phyloP scores from a whole-genome alignment of 306 rosid species.

The Begonia loranthoides region DNA sequence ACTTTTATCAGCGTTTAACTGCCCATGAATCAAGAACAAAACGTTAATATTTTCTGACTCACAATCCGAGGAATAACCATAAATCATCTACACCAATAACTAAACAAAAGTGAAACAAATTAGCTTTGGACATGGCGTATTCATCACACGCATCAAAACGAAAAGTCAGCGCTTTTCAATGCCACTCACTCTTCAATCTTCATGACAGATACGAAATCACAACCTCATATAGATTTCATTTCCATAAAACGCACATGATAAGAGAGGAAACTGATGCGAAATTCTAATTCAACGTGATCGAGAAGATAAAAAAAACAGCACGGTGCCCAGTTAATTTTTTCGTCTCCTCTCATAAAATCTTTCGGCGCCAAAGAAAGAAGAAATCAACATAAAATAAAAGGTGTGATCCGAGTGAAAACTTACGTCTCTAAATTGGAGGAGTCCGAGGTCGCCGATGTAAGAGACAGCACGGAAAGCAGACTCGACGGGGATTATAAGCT shows the following conservation, averaged over 20 bases:
- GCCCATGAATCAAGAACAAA: slow-evolving; percentile 26
- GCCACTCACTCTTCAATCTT: not conserved
- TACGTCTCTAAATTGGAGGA: slow-evolving; percentile 88
- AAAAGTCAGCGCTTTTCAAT: no score
- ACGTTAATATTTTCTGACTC: slow-evolving; percentile 12
- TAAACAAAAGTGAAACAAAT: slow-evolving; percentile 11
- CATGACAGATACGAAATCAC: no score
- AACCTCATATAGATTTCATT: no score
- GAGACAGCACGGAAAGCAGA: slow-evolving; percentile 89
- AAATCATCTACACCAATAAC: not conserved
- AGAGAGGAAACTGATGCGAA: no score
- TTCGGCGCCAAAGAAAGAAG: no score
- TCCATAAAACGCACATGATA: no score
- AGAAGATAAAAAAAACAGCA: no score
- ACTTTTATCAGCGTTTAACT: slow-evolving; percentile 95
- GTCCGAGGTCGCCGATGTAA: slow-evolving; percentile 91
- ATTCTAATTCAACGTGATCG: no score
- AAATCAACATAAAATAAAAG: not conserved
- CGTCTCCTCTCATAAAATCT: slow-evolving; percentile 2
- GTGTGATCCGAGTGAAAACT: slow-evolving; percentile 14
- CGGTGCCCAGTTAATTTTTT: not conserved
- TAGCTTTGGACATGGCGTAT: slow-evolving; percentile 1
- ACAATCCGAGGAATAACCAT: slow-evolving; percentile 4
- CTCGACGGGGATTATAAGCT: slow-evolving; percentile 91
- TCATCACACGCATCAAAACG: no score